Percentiles rank a stretch among this genome's conserved stretches.
Conservation (phyloP, 2,329 filamentous ascomycete species). For the Hymenoscyphus salicellus region DNA sequence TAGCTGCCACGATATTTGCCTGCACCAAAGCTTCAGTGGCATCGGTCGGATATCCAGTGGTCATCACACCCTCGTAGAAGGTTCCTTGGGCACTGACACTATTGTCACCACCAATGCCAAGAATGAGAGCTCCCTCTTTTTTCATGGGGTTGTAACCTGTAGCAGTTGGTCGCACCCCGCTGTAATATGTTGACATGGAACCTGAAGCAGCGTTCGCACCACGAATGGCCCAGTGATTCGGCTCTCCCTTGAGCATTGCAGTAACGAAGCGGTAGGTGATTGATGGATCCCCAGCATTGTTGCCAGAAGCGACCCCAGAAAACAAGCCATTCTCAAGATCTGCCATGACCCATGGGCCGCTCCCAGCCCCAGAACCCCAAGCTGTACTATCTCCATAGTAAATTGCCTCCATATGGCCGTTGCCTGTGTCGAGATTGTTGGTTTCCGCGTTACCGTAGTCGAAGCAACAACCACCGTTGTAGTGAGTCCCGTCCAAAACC, state of each 20-base stretch:
- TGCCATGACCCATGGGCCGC: constrained; percentile 65
- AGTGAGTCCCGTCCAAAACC: constrained; percentile 58
- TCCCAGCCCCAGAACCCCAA: constrained; percentile 57
- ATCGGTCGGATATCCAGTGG: constrained; percentile 58
- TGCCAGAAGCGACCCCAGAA: constrained; percentile 46
- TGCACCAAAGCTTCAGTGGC: constrained; percentile 56
- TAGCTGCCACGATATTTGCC: constrained; percentile 58
- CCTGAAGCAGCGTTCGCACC: constrained; percentile 56
- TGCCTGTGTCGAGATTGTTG: constrained; percentile 52
- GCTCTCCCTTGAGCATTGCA: constrained; percentile 53
- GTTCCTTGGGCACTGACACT: constrained; percentile 56
- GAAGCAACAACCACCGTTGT: constrained; percentile 55
- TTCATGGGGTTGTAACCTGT: constrained; percentile 56
- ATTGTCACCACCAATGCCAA: constrained; percentile 68
- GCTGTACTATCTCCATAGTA: constrained; percentile 56
- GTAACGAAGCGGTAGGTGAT: constrained; percentile 56
- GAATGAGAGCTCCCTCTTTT: constrained; percentile 63
- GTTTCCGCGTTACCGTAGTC: constrained; percentile 58
- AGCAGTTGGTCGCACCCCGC: constrained; percentile 50
- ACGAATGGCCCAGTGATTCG: constrained; percentile 57
- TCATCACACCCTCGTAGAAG: constrained; percentile 66
- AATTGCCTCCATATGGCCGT: constrained; percentile 67
- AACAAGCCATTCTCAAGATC: constrained; percentile 67
- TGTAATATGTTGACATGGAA: constrained; percentile 56
- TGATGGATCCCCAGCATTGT: constrained; percentile 52